A percentile compares a stretch with the other conserved stretches of the same genome.
These are phyloP conservation scores for Trypanosoma rangeli DNA, from an alignment of 208 protist species.

Conservation along the genomic window DNA sequence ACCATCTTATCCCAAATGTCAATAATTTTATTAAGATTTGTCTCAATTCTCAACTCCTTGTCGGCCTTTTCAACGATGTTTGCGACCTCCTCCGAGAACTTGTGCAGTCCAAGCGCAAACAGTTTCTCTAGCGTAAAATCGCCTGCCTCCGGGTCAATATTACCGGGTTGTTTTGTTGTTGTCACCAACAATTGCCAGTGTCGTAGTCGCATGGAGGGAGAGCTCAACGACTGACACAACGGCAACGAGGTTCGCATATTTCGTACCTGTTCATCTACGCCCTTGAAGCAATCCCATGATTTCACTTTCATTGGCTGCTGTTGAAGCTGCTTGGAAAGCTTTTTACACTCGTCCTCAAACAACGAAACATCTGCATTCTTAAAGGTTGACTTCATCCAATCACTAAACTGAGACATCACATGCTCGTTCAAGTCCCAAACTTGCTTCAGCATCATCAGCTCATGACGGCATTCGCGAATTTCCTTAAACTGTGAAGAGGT, in stretches of 20 bases:
- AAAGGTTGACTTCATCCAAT: constrained; percentile 95
- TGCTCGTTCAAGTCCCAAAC: constrained; percentile 94
- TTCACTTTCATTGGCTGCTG: constrained; percentile 94
- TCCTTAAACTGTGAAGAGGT: constrained; percentile 91
- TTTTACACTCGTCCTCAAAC: constrained; percentile 94
- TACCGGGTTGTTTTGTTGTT: constrained; percentile 89
- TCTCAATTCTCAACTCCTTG: constrained; percentile 97
- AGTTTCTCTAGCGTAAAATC: constrained; percentile 96
- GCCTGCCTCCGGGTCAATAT: constrained; percentile 84
- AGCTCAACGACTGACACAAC: constrained; percentile 91
- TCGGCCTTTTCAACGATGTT: constrained; percentile 97
- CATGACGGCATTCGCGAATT: constrained; percentile 90
- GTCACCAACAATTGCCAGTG: constrained; percentile 96
- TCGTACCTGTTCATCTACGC: constrained; percentile 92
- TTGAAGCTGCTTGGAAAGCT: constrained; percentile 93
- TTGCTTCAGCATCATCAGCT: constrained; percentile 92
- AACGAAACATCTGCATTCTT: constrained; percentile 90
- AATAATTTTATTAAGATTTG: constrained; percentile 95
- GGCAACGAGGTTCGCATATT: constrained; percentile 95
- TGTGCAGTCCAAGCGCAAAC: constrained; percentile 96
- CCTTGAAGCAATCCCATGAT: constrained; percentile 92
- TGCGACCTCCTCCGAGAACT: constrained; percentile 95
- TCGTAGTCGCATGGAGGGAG: constrained; percentile 93
- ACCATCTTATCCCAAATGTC: constrained; percentile 93
- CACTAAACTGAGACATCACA: constrained; percentile 90